phyloP scores from a whole-genome alignment of 345 rosid genomes.

The Gynandropsis gynandra region DNA sequence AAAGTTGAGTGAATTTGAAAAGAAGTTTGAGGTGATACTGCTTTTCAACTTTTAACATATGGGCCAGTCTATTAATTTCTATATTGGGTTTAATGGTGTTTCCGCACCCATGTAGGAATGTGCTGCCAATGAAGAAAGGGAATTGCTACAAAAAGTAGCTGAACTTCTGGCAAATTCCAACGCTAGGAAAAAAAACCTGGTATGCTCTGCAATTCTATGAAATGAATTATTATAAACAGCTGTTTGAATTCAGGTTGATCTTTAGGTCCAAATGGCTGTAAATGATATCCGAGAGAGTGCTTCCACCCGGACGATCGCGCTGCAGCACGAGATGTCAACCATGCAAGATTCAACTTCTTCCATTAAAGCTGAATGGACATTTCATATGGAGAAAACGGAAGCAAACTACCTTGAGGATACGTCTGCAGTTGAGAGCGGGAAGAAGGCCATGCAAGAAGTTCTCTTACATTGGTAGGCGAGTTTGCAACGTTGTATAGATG shows the following conservation, averaged over 20 bases:
- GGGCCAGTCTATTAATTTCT: slow-evolving; percentile 1
- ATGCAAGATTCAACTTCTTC: slow-evolving; percentile 78
- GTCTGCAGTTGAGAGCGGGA: slow-evolving; percentile 67
- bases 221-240: slow-evolving; percentile 1
- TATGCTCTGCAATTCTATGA: slow-evolving; percentile 19
- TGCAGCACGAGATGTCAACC: slow-evolving; percentile 89
- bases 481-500: neutral
- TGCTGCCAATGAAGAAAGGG: slow-evolving; percentile 80
- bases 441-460: slow-evolving; percentile 70
- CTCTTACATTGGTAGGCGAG: slow-evolving; percentile 63
- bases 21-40: slow-evolving; percentile 76
- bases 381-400: slow-evolving; percentile 81
- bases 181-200: slow-evolving; percentile 85
- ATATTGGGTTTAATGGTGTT: neutral
- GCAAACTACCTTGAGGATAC: slow-evolving; percentile 56
- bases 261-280: slow-evolving; percentile 82
- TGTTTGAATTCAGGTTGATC: slow-evolving; percentile 4
- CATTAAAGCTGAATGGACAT: slow-evolving; percentile 68
- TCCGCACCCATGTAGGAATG: slow-evolving; percentile 51
- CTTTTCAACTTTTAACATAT: slow-evolving; percentile 15
- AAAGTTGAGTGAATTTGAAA: slow-evolving; percentile 71
- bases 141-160: slow-evolving; percentile 83
- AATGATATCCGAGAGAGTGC: slow-evolving; percentile 74
- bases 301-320: slow-evolving; percentile 56
- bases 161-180: slow-evolving; percentile 77